Evolutionary conservation across 2,329 filamentous ascomycete genomes (phyloP).

Genomic region (Chaetothyriales sp.): DNA sequence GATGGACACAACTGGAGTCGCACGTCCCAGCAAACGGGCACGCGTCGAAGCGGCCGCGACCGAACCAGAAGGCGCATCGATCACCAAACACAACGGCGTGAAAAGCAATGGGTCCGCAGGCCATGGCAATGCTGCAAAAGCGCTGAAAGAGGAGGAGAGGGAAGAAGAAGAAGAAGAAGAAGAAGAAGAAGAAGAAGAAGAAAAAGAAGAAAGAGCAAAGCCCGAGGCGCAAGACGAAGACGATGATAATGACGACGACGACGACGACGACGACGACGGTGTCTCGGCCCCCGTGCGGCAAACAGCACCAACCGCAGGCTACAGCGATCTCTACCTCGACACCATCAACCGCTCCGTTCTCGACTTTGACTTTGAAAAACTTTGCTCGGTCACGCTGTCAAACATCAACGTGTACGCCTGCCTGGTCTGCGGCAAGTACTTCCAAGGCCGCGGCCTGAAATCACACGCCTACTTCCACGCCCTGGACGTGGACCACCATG

Average conservation of each 20-base stretch:
- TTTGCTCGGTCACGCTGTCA: conserved; percentile 86
- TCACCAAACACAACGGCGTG: conserved; percentile 3
- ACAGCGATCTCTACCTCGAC: conserved; percentile 92
- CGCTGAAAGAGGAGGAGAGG: not conserved
- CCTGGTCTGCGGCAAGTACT: conserved; percentile 95
- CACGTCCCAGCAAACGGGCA: conserved; percentile 31
- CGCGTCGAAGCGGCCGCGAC: conserved; percentile 26
- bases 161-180: conserved; percentile 21
- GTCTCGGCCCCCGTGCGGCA: conserved; percentile 43
- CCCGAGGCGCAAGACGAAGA: too few species aligned
- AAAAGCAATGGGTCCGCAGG: not conserved
- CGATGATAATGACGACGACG: conserved; percentile 22
- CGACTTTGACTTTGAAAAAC: conserved; percentile 97
- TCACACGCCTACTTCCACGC: conserved; percentile 97
- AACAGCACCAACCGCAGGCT: conserved; percentile 66
- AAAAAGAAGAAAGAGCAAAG: conserved; percentile 20
- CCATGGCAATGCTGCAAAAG: not conserved
- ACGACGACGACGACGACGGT: conserved; percentile 22
- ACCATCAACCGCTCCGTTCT: conserved; percentile 85
- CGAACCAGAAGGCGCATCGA: conserved; percentile 11
- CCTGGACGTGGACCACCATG: conserved; percentile 86
- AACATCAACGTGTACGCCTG: conserved; percentile 99
- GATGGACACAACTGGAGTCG: conserved; percentile 20
- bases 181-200: conserved; percentile 2
- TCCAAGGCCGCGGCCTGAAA: conserved; percentile 79